phyloP scores from a whole-genome alignment of 768 basidiomycete species.

The Tylopilus subfusipes region DNA sequence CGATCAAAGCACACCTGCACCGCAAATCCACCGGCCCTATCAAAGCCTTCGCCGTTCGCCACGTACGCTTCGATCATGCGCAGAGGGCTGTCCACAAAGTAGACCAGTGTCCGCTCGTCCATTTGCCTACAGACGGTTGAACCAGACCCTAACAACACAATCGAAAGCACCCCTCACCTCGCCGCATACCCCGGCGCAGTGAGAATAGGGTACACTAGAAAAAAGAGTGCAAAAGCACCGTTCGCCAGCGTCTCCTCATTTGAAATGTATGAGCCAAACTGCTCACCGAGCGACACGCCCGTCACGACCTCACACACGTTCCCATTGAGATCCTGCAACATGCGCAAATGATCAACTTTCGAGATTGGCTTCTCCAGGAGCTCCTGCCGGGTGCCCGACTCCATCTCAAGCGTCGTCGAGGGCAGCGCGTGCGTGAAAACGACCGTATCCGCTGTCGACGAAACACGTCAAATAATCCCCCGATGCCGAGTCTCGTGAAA shows the following conservation, averaged over 20 bases:
- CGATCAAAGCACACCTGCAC: conserved; percentile 58
- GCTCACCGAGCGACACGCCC: conserved; percentile 78
- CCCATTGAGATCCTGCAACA: conserved; percentile 86
- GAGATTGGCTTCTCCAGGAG: conserved; percentile 84
- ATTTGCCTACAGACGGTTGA: conserved; percentile 50
- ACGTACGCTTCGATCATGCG: conserved; percentile 74
- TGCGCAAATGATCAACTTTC: conserved; percentile 79
- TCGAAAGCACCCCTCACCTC: conserved; percentile 41
- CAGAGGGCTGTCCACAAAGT: conserved; percentile 63
- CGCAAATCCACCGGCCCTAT: conserved; percentile 92
- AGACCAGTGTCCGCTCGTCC: conserved; percentile 77
- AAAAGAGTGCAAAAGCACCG: not conserved
- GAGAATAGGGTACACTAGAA: conserved; percentile 67
- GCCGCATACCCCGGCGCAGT: conserved; percentile 73
- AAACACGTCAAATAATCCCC: not conserved
- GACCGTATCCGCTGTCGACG: conserved; percentile 74
- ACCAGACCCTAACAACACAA: not conserved
- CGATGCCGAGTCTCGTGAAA: not conserved
- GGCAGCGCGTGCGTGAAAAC: conserved; percentile 79
- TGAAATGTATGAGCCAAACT: not conserved
- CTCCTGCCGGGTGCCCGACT: conserved; percentile 53
- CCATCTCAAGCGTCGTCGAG: conserved; percentile 44
- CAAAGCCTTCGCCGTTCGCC: conserved; percentile 78
- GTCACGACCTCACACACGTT: conserved; percentile 89
- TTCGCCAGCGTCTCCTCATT: not conserved